Evolutionary conservation across 2,329 filamentous ascomycete genomes (phyloP).

Genomic region (Cladosporium colombiae): DNA sequence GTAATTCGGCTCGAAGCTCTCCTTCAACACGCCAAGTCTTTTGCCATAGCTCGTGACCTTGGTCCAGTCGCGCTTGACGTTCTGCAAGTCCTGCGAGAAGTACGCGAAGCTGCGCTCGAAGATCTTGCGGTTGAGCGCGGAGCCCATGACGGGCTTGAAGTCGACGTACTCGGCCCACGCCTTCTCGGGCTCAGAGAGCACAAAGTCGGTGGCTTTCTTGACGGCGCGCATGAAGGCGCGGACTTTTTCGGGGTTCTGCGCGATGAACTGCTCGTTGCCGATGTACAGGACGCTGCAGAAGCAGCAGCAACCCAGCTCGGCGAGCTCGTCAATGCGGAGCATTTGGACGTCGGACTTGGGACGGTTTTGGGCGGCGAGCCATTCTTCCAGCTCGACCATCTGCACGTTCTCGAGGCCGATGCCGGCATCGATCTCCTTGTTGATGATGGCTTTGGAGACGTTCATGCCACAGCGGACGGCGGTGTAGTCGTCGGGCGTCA

Average conservation of each 20-base stretch:
- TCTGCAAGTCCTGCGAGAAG: slow-evolving; percentile 73
- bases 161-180: slow-evolving; percentile 71
- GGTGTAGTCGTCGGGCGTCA: slow-evolving; percentile 71
- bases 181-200: slow-evolving; percentile 62
- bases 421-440: slow-evolving; percentile 71
- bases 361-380: slow-evolving; percentile 65
- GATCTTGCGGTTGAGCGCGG: slow-evolving; percentile 71
- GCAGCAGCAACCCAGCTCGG: slow-evolving; percentile 78
- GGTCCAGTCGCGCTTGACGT: slow-evolving; percentile 71
- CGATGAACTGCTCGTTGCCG: slow-evolving; percentile 70
- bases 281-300: slow-evolving; percentile 83
- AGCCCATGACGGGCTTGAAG: slow-evolving; percentile 71
- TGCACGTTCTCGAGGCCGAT: slow-evolving; percentile 80
- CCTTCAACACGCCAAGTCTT: slow-evolving; percentile 66
- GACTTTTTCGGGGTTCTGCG: slow-evolving; percentile 66
- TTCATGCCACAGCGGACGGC: slow-evolving; percentile 81
- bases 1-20: slow-evolving; percentile 69
- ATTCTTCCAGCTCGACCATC: slow-evolving; percentile 79
- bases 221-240: slow-evolving; percentile 69
- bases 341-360: slow-evolving; percentile 71
- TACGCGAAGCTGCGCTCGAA: slow-evolving; percentile 78
- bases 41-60: slow-evolving; percentile 79
- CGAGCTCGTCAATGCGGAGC: slow-evolving; percentile 78
- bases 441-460: slow-evolving; percentile 73
- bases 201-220: slow-evolving; percentile 73